A percentile compares a stretch with the other conserved stretches of the same genome.
Evolutionary conservation across 768 basidiomycete species (phyloP).

Genomic region (Suillus decipiens): DNA sequence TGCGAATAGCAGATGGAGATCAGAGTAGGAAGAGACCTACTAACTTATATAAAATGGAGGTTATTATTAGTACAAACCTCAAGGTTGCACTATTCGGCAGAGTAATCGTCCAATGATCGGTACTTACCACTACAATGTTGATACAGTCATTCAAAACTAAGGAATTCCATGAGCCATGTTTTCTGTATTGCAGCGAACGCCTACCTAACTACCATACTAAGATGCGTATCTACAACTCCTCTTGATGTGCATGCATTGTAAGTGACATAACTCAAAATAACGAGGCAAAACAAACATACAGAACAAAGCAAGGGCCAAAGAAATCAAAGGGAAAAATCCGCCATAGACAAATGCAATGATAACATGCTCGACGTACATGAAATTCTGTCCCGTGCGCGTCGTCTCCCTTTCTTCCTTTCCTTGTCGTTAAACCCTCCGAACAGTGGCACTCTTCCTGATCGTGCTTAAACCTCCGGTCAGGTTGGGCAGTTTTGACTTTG

Average conservation of each 20-base stretch:
- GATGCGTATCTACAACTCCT: conserved; percentile 1
- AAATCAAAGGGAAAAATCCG: conserved; percentile 3
- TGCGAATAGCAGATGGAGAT: too few relatives aligned
- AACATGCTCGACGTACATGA: conserved; percentile 7
- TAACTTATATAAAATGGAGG: too few relatives aligned
- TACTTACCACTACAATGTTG: too few relatives aligned
- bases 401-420: background rate
- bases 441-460: conserved; percentile 13
- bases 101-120: too few relatives aligned
- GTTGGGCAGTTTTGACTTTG: conserved; percentile 11
- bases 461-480: background rate
- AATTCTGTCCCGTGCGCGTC: background rate
- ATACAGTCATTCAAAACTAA: background rate
- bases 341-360: conserved; percentile 6
- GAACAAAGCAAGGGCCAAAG: background rate
- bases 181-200: background rate
- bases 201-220: background rate
- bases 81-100: too few relatives aligned
- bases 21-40: too few relatives aligned
- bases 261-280: conserved; percentile 3
- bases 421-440: conserved; percentile 7
- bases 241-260: too few relatives aligned
- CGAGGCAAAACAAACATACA: background rate
- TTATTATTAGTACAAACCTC: too few relatives aligned
- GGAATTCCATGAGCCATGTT: background rate